A percentile compares a stretch with the other conserved stretches of the same genome.
phyloP scores from a whole-genome alignment of 2,329 filamentous ascomycete species.

The Fusarium nelsonii region DNA sequence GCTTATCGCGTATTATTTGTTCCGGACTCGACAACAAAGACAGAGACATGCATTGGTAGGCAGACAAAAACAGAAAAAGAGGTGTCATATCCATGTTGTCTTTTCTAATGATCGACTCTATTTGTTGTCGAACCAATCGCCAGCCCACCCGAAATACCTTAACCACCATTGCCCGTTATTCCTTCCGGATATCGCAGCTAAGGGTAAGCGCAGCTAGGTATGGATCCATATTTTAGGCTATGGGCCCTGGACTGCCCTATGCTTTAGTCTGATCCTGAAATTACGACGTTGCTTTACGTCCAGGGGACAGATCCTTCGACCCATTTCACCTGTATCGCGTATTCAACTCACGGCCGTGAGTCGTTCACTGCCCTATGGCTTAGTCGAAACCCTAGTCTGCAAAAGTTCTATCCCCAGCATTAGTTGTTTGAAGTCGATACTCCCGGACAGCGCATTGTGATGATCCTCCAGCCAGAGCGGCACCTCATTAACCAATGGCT shows the following conservation, averaged over 20 bases:
- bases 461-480: neutral
- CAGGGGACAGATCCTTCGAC: slow-evolving; percentile 31
- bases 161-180: neutral
- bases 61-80: neutral
- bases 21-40: neutral
- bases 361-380: slow-evolving; percentile 18
- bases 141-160: neutral
- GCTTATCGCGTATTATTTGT: slow-evolving; percentile 23
- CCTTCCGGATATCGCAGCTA: neutral
- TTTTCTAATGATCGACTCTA: neutral
- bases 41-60: neutral
- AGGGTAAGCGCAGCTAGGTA: too few species aligned
- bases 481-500: neutral
- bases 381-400: slow-evolving; percentile 15
- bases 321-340: slow-evolving; percentile 10
- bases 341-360: neutral
- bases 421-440: slow-evolving; percentile 16
- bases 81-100: neutral
- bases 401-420: neutral
- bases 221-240: slow-evolving; percentile 38
- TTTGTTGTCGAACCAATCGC: neutral
- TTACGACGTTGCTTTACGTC: slow-evolving; percentile 16
- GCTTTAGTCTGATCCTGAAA: slow-evolving; percentile 22
- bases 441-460: slow-evolving; percentile 3
- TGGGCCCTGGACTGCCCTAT: slow-evolving; percentile 12